Conservation (phyloP, 495 filamentous ascomycete species). For the Polyplosphaeria fusca region DNA sequence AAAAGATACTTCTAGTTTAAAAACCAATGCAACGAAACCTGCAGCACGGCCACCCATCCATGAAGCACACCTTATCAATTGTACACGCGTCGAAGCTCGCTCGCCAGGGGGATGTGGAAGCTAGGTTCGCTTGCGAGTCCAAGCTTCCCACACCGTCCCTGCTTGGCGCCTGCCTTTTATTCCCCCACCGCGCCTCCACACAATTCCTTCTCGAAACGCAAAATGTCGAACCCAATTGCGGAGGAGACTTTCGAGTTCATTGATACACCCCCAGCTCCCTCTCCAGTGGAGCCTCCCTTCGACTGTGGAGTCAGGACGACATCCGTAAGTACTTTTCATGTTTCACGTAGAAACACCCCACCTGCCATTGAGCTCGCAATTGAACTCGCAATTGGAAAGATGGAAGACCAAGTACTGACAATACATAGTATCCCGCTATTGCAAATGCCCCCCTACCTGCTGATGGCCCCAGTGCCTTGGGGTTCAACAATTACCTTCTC, state of each 20-base stretch:
- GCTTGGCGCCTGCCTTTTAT: slow-evolving; percentile 17
- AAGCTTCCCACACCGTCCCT: slow-evolving; percentile 21
- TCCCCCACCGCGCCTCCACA: too few species aligned
- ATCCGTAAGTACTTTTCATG: slow-evolving; percentile 48
- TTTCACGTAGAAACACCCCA: slow-evolving; percentile 6
- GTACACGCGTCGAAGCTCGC: too few species aligned
- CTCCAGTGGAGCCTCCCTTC: slow-evolving; percentile 55
- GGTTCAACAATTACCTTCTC: slow-evolving; percentile 66
- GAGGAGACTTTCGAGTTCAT: slow-evolving; percentile 71
- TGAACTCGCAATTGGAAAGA: background rate
- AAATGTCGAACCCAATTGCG: slow-evolving; percentile 31
- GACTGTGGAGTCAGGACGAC: slow-evolving; percentile 74
- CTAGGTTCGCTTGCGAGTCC: slow-evolving; percentile 18
- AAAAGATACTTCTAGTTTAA: slow-evolving; percentile 6
- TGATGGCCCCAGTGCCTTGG: slow-evolving; percentile 65
- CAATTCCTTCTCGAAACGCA: too few species aligned
- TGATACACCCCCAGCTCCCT: slow-evolving; percentile 66
- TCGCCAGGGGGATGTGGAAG: too few species aligned
- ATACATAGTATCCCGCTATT: slow-evolving; percentile 65
- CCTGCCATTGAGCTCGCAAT: slow-evolving; percentile 16
- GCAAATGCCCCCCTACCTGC: slow-evolving; percentile 79
- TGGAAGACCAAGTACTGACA: slow-evolving; percentile 8
- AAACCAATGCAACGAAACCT: too few species aligned
- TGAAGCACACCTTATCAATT: too few species aligned
- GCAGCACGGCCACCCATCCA: too few species aligned